Base-by-base conservation (phyloP, 306 rosid genomes). In the Bauhinia variegata region DNA sequence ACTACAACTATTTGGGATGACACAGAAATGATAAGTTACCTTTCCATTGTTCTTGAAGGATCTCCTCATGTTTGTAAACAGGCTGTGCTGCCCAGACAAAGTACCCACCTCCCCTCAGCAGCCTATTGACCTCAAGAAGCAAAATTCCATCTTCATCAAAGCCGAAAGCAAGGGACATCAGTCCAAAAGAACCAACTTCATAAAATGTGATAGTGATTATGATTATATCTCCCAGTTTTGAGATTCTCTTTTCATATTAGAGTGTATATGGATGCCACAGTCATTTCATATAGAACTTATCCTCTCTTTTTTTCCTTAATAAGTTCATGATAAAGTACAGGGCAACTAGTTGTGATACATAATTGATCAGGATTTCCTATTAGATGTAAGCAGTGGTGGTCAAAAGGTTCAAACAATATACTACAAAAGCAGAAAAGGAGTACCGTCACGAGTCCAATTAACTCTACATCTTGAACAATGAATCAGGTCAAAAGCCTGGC, bases 81-180 rank as follows among this genome's bases (percentile, higher is more conserved):
- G 95, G 95, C 72, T 92, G 95, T 14, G 95, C 96, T 11, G 96
- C 96, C 97, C 97, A 92, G 14, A 85, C 88, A 79, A 89, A 92
- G 75, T 92, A 85, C 43, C 92, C 91, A 67, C 97, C 96, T 0
- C 91, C 91, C 76, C 96, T 85, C 65, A 92, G 88, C 71, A 89
- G 77, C 87, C 97, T 84, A 82, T 89, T 66, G 32, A 74, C 91
- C 87, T 92, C 98, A 16, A 92, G 92, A 68, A 92, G 96, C 85
- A 84, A 78, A 82, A 85, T 84, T 68, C 98, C 98, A 80, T 84
- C 96, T 92, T 39, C 82, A 84, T 61, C 65, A 73, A 71, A 66
- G 73, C 75, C 68, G 64, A 46, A 54, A 59, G 48, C 64, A 74
- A 80, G 60, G 51, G 60, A 41, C 23, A 64, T 80, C 57, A 70